These are phyloP conservation scores for Quercus robur DNA, from an alignment of 306 rosid genomes.

Conservation along the genomic window DNA sequence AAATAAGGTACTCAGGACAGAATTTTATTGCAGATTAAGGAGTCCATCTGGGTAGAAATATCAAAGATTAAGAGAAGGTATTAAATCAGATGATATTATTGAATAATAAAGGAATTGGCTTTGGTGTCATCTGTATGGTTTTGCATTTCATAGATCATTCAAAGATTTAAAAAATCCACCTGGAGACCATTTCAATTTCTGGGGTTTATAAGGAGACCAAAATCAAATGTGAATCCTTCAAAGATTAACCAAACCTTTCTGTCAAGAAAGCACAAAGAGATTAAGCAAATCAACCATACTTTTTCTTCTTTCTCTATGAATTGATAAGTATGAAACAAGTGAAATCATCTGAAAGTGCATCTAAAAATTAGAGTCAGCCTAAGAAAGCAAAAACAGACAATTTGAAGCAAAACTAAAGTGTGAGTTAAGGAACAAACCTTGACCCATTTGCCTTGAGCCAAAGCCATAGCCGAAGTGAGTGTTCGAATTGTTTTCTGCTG, in stretches of 20 bases:
- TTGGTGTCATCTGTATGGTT: too few relatives aligned
- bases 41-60: neutral
- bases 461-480: constrained; percentile 44
- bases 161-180: too few relatives aligned
- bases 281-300: too few relatives aligned
- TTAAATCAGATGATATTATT: neutral
- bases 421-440: constrained; percentile 42
- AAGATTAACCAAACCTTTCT: neutral
- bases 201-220: neutral
- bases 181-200: neutral
- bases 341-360: neutral
- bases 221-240: neutral
- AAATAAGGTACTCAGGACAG: neutral
- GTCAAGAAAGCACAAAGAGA: too few relatives aligned
- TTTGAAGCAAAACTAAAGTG: neutral
- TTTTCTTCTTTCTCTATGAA: neutral
- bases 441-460: constrained; percentile 57
- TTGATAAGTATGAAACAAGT: neutral
- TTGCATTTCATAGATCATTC: too few relatives aligned
- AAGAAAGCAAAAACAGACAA: neutral
- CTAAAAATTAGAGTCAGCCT: too few relatives aligned
- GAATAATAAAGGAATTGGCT: neutral
- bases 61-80: neutral
- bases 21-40: neutral
- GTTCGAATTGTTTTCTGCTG: neutral